Evolutionary conservation across 805 yeast species (phyloP), one percentile per base, ranked within the genome.

Genomic region (Lipomyces anomalus): DNA sequence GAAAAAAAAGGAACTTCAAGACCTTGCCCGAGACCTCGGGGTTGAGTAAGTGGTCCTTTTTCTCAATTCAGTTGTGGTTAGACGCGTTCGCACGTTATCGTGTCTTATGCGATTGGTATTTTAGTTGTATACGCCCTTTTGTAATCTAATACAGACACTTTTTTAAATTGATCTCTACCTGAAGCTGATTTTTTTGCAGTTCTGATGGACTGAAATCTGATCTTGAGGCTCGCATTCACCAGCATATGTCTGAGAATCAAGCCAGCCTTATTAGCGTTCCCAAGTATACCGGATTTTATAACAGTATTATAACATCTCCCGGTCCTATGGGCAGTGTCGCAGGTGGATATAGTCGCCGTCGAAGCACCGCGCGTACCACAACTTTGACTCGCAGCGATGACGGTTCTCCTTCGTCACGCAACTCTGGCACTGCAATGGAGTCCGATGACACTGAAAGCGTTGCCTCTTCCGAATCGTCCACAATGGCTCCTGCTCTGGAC

Each of bases 1-100:
- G 60, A 67, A 62, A 44, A 71, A 71, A 59, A 57, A 60, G 26
- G 64, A 63, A 20, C 63, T 71, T 41, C 61, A 64, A 44, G 61
- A 60, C 17, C 55, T 71, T 39, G 71, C 73, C 18, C 47, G 56
- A 13, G 60, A 58, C 30, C 63, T 71, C 48, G 61, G 61, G 23
- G 50, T 70, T 43, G 55, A 53, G 70, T 66, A 53, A 21, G 68
- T 22, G n/a, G 9, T 17, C 26, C 11, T 11, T 16, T n/a, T 13
- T 24, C 20, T 28, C 32, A 28, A 28, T 9, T 13, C 13, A 13
- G 32, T 28, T 28, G 32, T n/a, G n/a, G n/a, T n/a, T n/a, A n/a
- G n/a, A n/a, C 32, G 32, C 32, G 32, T 28, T n/a, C 32, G n/a
- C 11, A 28, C 32, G n/a, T 6, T 18, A n/a, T 11, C n/a, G n/a